Evolutionary conservation across 257 asterid genomes (phyloP).

Genomic region (Lantana camara): DNA sequence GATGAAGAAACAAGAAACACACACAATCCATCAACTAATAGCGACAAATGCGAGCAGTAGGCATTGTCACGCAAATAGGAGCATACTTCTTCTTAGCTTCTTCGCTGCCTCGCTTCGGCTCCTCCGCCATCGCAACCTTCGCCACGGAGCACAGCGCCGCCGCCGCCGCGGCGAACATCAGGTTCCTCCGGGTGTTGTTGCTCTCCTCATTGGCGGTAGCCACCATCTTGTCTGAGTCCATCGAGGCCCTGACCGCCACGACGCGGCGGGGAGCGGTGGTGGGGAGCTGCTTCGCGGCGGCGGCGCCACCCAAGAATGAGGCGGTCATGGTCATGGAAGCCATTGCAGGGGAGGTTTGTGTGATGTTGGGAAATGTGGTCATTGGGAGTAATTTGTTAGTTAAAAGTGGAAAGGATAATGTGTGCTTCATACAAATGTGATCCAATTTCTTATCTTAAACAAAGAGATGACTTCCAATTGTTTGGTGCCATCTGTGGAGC

Average conservation of each 20-base stretch:
- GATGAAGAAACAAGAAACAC: neutral
- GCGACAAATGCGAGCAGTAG: constrained; percentile 69
- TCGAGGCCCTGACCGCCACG: constrained; percentile 48
- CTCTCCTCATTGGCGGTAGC: constrained; percentile 33
- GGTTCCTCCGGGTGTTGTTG: constrained; percentile 56
- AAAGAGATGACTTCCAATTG: constrained; percentile 17
- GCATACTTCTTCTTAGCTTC: constrained; percentile 79
- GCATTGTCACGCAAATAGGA: constrained; percentile 69
- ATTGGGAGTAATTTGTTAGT: neutral
- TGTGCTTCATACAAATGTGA: constrained; percentile 1
- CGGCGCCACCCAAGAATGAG: constrained; percentile 52
- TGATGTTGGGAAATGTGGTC: neutral
- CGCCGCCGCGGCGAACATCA: constrained; percentile 61
- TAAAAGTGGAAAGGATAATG: neutral
- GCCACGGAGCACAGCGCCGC: constrained; percentile 54
- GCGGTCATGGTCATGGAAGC: constrained; percentile 56
- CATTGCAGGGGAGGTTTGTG: constrained; percentile 30
- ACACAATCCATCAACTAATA: neutral
- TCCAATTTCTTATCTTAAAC: constrained; percentile 19
- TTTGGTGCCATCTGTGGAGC: constrained; percentile 18
- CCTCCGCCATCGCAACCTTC: constrained; percentile 54
- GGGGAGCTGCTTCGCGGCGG: constrained; percentile 41
- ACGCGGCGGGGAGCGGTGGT: constrained; percentile 42
- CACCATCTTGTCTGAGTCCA: constrained; percentile 36
- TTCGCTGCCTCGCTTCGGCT: constrained; percentile 50